Evolutionary conservation across 1,139 yeast species (phyloP).

Genomic region (Hyphopichia burtonii): DNA sequence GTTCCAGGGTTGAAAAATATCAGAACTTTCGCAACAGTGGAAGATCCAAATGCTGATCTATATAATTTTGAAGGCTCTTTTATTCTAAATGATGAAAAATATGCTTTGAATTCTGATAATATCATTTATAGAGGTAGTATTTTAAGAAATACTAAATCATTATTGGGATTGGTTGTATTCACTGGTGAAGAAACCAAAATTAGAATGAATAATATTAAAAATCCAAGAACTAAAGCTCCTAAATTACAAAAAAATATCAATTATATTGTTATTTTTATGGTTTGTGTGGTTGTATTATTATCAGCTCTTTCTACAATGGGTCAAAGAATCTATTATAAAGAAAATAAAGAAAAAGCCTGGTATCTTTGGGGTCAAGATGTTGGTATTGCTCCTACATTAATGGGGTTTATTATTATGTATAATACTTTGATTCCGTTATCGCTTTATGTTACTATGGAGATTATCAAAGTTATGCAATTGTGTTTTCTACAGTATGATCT

Average conservation of each 20-base stretch:
- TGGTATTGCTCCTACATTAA: constrained; percentile 85
- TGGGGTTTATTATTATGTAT: constrained; percentile 97
- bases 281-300: constrained; percentile 67
- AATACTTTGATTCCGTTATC: constrained; percentile 94
- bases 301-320: constrained; percentile 85
- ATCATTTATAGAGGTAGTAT: constrained; percentile 87
- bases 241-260: constrained; percentile 82
- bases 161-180: constrained; percentile 80
- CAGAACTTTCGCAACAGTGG: constrained; percentile 60
- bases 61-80: constrained; percentile 83
- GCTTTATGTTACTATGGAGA: constrained; percentile 93
- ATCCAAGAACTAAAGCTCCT: constrained; percentile 92
- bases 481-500: constrained; percentile 81
- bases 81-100: constrained; percentile 20
- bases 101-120: constrained; percentile 77
- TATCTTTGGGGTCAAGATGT: constrained; percentile 71
- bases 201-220: constrained; percentile 88
- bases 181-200: constrained; percentile 96
- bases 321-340: constrained; percentile 52
- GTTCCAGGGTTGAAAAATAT: constrained; percentile 53
- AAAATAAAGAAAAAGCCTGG: constrained; percentile 60
- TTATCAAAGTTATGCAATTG: constrained; percentile 85
- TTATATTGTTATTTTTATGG: constrained; percentile 84
- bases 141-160: constrained; percentile 72
- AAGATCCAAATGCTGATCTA: constrained; percentile 88